These are phyloP conservation scores for Ceriops zippeliana DNA, from an alignment of 345 rosid species.

Conservation along the genomic window DNA sequence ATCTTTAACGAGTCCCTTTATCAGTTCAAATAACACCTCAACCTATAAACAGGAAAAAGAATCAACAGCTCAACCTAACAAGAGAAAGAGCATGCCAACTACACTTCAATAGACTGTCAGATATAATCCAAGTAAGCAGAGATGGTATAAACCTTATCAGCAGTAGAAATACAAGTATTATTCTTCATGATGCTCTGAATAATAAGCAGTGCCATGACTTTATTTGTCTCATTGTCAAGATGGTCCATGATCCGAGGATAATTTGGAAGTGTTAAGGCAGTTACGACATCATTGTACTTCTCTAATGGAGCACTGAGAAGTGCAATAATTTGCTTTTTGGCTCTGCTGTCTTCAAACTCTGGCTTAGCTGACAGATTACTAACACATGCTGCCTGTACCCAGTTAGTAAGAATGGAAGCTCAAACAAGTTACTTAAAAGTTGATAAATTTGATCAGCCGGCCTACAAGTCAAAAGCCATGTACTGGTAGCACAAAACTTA, in stretches of 20 bases:
- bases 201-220: slow-evolving; percentile 88
- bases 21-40: slow-evolving; percentile 82
- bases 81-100: not conserved
- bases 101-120: not conserved
- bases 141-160: slow-evolving; percentile 54
- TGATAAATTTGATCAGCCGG: not conserved
- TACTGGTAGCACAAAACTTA: not conserved
- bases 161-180: slow-evolving; percentile 65
- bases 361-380: slow-evolving; percentile 67
- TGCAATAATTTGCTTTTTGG: slow-evolving; percentile 85
- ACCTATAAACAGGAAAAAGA: slow-evolving; percentile 43
- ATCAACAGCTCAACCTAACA: too few relatives aligned
- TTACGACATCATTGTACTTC: slow-evolving; percentile 85
- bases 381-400: slow-evolving; percentile 79
- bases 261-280: slow-evolving; percentile 76
- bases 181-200: slow-evolving; percentile 95
- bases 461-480: slow-evolving; percentile 1
- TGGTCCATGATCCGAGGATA: slow-evolving; percentile 80
- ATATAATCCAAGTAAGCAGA: not conserved
- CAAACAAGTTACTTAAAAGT: not conserved
- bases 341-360: slow-evolving; percentile 72
- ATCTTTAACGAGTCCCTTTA: slow-evolving; percentile 89
- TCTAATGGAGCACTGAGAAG: slow-evolving; percentile 96
- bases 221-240: slow-evolving; percentile 80
- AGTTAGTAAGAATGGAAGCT: slow-evolving; percentile 7